Evolutionary conservation across 1,139 yeast genomes (phyloP).

Genomic region (Pichia sp.): DNA sequence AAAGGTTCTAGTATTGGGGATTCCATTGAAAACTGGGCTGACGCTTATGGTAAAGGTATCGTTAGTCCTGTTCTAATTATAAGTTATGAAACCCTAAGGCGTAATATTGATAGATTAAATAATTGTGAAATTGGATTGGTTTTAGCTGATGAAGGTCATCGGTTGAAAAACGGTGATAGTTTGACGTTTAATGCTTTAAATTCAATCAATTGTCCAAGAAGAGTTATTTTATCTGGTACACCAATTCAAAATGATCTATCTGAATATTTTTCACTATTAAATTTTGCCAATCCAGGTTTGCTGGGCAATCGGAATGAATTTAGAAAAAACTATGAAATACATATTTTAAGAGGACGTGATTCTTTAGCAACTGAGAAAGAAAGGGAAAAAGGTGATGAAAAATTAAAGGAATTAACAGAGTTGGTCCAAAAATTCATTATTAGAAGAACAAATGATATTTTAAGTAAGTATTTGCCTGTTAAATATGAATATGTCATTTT

Average conservation of each 20-base stretch:
- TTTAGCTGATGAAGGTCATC: constrained; percentile 95
- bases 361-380: constrained; percentile 85
- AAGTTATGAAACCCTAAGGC: constrained; percentile 89
- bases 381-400: constrained; percentile 61
- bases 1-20: constrained; percentile 60
- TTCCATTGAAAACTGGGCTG: constrained; percentile 80
- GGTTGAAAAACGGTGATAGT: constrained; percentile 92
- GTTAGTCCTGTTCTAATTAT: constrained; percentile 92
- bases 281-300: constrained; percentile 92
- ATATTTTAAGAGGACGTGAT: constrained; percentile 81
- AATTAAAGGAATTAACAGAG: constrained; percentile 62
- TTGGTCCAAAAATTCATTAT: constrained; percentile 87
- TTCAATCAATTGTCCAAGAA: constrained; percentile 72
- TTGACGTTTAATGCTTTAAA: constrained; percentile 85
- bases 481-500: constrained; percentile 95
- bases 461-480: constrained; percentile 89
- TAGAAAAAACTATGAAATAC: constrained; percentile 75
- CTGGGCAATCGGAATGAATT: constrained; percentile 82
- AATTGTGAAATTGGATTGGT: constrained; percentile 82
- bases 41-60: constrained; percentile 79
- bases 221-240: constrained; percentile 93
- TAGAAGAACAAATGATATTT: constrained; percentile 89
- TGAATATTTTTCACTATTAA: constrained; percentile 85
- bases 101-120: constrained; percentile 73
- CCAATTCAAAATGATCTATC: constrained; percentile 96